These are phyloP conservation scores for Crotalaria pallida DNA, from an alignment of 306 rosid species.

Conservation along the genomic window DNA sequence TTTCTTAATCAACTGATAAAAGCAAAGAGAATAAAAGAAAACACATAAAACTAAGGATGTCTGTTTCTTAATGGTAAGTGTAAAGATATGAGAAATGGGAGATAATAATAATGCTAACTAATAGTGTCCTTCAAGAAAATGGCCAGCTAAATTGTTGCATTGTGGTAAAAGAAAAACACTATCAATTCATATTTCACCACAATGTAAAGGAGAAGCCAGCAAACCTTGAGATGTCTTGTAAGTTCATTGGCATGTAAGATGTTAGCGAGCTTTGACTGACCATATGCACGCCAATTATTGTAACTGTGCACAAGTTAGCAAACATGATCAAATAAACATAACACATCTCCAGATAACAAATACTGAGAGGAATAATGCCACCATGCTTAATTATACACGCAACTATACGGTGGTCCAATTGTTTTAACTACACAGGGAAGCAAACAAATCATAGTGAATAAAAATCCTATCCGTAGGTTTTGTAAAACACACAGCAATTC, in stretches of 20 bases:
- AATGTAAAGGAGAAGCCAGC: conserved; percentile 13
- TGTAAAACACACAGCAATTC: background rate
- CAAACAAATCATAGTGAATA: background rate
- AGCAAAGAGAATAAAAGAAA: conserved; percentile 1
- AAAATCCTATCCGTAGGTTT: conserved; percentile 10
- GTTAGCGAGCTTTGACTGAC: conserved; percentile 91
- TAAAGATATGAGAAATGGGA: background rate
- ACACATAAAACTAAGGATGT: conserved; percentile 4
- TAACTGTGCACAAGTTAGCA: conserved; percentile 49
- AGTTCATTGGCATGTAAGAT: conserved; percentile 86
- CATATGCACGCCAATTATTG: conserved; percentile 61
- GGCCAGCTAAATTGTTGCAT: background rate
- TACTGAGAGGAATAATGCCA: background rate
- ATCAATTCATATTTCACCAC: background rate
- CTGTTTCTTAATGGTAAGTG: background rate
- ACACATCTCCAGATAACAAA: background rate
- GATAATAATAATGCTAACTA: background rate
- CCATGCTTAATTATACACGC: background rate
- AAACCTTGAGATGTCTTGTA: conserved; percentile 55
- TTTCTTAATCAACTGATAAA: background rate
- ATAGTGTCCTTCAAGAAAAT: background rate
- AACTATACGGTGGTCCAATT: conserved; percentile 10
- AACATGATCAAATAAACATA: background rate
- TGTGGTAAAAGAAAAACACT: background rate
- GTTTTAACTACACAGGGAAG: conserved; percentile 30